Evolutionary conservation across 2,329 filamentous ascomycete species (phyloP).

Genomic region (Talaromyces rugulosus): DNA sequence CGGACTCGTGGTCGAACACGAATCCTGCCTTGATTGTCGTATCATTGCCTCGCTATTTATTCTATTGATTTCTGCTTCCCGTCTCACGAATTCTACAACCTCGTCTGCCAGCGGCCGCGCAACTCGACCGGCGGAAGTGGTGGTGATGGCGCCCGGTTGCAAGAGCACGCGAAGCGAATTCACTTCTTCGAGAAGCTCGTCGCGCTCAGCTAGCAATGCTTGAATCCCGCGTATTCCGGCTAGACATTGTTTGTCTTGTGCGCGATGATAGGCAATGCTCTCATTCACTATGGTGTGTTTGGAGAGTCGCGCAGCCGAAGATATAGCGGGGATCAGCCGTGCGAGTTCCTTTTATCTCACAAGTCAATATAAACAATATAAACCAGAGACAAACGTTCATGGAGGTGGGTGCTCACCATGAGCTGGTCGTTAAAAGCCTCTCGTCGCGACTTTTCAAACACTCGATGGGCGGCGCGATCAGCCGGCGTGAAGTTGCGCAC

Average conservation of each 20-base stretch:
- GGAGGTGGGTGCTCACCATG: background rate
- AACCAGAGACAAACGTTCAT: too few species aligned
- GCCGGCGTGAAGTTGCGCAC: background rate
- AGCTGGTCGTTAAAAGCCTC: conserved; percentile 1
- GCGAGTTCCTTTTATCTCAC: conserved; percentile 1
- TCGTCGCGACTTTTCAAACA: conserved; percentile 1
- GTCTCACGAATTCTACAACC: background rate
- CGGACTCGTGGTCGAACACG: background rate
- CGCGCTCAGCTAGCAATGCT: background rate
- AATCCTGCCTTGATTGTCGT: background rate
- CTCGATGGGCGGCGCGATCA: background rate
- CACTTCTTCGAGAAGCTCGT: conserved; percentile 3
- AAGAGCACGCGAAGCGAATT: background rate
- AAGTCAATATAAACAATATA: background rate
- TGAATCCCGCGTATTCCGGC: background rate
- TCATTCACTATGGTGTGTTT: conserved; percentile 2
- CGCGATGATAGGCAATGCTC: background rate
- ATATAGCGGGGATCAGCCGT: background rate
- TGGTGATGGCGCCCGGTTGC: background rate
- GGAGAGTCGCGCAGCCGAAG: background rate
- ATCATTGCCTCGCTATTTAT: background rate
- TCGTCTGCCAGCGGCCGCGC: background rate
- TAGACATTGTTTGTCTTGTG: background rate
- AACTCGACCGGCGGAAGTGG: background rate
- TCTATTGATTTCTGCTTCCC: background rate